phyloP scores from a whole-genome alignment of 306 rosid genomes.

The Carpinus fangiana region DNA sequence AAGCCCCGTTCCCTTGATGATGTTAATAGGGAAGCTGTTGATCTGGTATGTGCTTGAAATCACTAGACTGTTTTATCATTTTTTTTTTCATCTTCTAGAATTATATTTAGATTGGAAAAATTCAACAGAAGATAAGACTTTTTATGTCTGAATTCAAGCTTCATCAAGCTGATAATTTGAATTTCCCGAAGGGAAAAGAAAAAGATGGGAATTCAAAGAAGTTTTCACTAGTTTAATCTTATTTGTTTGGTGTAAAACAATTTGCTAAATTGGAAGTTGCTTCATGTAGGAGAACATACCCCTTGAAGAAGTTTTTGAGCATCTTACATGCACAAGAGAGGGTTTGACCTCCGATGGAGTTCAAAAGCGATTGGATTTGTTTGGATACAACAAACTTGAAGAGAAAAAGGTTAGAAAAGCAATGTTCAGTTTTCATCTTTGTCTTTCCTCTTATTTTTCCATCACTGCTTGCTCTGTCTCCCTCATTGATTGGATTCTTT shows the following conservation, averaged over 20 bases:
- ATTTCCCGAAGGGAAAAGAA: neutral
- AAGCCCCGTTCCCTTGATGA: conserved; percentile 50
- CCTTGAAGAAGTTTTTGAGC: conserved; percentile 62
- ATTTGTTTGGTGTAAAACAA: neutral
- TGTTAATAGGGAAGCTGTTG: conserved; percentile 61
- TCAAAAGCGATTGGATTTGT: conserved; percentile 50
- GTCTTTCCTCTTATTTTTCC: no score
- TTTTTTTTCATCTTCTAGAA: neutral
- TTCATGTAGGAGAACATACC: conserved; percentile 64
- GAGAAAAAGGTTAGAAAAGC: conserved; percentile 60
- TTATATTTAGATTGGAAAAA: neutral
- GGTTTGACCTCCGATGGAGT: conserved; percentile 62
- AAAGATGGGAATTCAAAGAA: neutral
- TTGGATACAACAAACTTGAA: conserved; percentile 75
- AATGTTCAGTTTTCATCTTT: conserved; percentile 10
- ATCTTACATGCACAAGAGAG: conserved; percentile 55
- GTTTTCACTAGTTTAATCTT: neutral
- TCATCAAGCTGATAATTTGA: neutral
- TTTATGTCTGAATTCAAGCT: neutral
- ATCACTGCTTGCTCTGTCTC: neutral
- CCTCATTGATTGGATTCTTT: neutral
- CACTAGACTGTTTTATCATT: neutral
- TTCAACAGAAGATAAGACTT: neutral
- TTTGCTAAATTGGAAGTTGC: conserved; percentile 25
- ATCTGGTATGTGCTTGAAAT: conserved; percentile 50